A percentile compares a stretch with the other conserved stretches of the same genome.
These are phyloP conservation scores for Diaporthe eres DNA, from an alignment of 2,329 filamentous ascomycete genomes.

Conservation along the genomic window DNA sequence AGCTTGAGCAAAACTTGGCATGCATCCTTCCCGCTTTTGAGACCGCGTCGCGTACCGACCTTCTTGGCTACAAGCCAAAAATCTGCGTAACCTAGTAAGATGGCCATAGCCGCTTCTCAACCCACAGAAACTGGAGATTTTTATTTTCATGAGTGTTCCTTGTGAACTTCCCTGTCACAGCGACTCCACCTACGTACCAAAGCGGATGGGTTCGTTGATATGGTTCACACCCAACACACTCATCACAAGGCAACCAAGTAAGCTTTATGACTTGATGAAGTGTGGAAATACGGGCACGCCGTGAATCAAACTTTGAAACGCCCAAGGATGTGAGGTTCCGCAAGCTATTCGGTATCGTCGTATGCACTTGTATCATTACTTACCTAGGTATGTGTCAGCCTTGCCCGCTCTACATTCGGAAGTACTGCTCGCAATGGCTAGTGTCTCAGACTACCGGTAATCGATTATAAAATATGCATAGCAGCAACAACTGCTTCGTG, in stretches of 20 bases:
- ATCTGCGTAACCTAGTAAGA: background rate
- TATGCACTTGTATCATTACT: no score
- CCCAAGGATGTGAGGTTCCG: background rate
- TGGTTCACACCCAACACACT: background rate
- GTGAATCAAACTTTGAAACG: background rate
- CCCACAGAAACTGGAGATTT: background rate
- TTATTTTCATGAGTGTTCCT: background rate
- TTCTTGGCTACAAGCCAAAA: background rate
- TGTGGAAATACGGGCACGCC: background rate
- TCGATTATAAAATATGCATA: no score
- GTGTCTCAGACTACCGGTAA: no score
- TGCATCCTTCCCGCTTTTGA: background rate
- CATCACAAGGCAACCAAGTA: background rate
- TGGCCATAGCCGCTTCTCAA: background rate
- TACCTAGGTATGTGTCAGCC: no score
- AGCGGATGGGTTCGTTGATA: background rate
- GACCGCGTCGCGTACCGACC: background rate
- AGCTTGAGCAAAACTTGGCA: constrained; percentile 11
- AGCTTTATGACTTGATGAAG: background rate
- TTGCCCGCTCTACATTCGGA: no score
- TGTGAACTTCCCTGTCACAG: background rate
- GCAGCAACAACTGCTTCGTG: no score
- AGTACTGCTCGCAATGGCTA: no score
- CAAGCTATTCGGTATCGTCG: background rate
- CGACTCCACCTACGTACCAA: background rate